Conservation (phyloP, 768 basidiomycete genomes). For the Fibroporia radiculosa region DNA sequence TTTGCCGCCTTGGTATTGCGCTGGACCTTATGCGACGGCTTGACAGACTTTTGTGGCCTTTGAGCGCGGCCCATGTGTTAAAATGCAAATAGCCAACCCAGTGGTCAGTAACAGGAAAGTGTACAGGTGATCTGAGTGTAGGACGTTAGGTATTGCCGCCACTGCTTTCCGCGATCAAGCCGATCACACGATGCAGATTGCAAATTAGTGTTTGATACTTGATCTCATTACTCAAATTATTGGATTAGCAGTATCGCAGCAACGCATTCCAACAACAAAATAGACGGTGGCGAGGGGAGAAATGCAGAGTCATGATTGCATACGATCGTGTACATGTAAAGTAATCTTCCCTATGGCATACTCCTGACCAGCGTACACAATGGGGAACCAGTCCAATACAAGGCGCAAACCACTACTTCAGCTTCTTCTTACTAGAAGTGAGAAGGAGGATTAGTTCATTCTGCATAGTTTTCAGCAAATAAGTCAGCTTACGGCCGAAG, state of each 20-base stretch:
- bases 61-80: background rate
- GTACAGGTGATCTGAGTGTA: no score
- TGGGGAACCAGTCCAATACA: background rate
- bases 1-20: constrained; percentile 27
- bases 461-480: background rate
- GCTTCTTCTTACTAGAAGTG: constrained; percentile 79
- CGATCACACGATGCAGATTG: no score
- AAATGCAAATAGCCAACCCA: no score
- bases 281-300: no score
- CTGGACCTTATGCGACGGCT: constrained; percentile 7
- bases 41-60: background rate
- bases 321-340: background rate
- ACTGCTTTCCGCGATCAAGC: no score
- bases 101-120: no score
- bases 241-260: no score
- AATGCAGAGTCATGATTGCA: no score
- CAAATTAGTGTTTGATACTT: no score
- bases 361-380: constrained; percentile 1
- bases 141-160: no score
- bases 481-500: constrained; percentile 72
- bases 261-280: no score
- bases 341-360: background rate
- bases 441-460: background rate
- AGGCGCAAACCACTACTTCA: constrained; percentile 59
- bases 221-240: no score